Percentiles rank a stretch among this genome's conserved stretches.
Evolutionary conservation across 495 filamentous ascomycete genomes (phyloP).

Genomic region (Echria macrotheca): DNA sequence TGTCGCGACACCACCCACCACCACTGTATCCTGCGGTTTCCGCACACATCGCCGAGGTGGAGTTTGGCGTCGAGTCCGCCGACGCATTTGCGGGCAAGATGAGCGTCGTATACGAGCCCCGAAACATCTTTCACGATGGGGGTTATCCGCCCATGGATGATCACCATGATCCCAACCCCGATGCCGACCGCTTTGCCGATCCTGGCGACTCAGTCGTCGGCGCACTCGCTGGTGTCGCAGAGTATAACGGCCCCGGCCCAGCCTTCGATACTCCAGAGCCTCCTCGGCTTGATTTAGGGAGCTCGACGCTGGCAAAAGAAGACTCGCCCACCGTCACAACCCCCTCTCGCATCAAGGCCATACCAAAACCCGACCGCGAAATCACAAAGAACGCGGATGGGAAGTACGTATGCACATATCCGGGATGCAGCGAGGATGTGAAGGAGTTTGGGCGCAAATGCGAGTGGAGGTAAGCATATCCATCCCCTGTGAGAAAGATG

Average conservation of each 20-base stretch:
- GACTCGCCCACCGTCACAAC: conserved; percentile 22
- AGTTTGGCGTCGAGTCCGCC: conserved; percentile 10
- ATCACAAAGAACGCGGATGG: conserved; percentile 57
- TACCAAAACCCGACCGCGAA: conserved; percentile 45
- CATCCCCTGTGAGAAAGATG: background rate
- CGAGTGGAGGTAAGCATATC: conserved; percentile 77
- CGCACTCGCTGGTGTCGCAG: conserved; percentile 26
- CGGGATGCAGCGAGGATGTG: conserved; percentile 49
- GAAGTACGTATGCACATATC: conserved; percentile 63
- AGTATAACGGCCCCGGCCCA: conserved; percentile 19
- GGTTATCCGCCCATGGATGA: conserved; percentile 32
- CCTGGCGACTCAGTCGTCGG: conserved; percentile 26
- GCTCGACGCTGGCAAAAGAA: conserved; percentile 23
- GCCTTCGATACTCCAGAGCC: conserved; percentile 19
- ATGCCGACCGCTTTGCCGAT: conserved; percentile 25
- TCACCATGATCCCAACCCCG: conserved; percentile 21
- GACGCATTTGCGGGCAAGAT: conserved; percentile 27
- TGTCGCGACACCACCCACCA: background rate
- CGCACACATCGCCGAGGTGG: background rate
- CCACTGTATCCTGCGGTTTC: too few species aligned
- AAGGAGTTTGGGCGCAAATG: conserved; percentile 73
- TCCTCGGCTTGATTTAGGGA: too few species aligned
- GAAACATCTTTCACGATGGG: conserved; percentile 31
- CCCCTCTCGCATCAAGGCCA: conserved; percentile 38
- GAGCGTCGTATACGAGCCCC: conserved; percentile 38